phyloP scores from a whole-genome alignment of 768 basidiomycete species.

The Lactarius trivialis region DNA sequence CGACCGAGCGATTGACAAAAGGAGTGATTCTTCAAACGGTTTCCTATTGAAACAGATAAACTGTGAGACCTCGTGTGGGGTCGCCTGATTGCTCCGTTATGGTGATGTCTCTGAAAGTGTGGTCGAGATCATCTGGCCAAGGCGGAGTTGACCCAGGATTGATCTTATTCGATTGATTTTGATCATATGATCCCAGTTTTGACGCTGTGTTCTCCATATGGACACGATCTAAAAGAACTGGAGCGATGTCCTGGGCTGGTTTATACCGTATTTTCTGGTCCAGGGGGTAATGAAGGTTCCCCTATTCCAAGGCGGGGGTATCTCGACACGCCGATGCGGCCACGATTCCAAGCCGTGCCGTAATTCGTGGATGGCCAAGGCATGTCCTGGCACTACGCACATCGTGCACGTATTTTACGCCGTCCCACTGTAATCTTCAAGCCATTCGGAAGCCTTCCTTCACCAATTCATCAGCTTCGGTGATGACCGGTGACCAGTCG shows the following conservation, averaged over 20 bases:
- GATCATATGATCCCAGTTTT: neutral
- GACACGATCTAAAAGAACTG: neutral
- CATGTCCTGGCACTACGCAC: neutral
- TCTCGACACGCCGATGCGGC: neutral
- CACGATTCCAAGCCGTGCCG: neutral
- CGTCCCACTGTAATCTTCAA: neutral
- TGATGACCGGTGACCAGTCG: no score
- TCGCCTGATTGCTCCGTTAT: neutral
- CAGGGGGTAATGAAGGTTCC: neutral
- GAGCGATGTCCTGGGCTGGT: neutral
- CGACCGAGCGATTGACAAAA: neutral
- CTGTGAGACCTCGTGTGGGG: neutral
- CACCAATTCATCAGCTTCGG: no score
- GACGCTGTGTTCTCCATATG: neutral
- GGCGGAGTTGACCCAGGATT: neutral
- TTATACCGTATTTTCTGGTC: neutral
- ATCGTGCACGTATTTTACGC: neutral
- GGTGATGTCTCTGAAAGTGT: neutral
- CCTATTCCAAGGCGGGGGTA: neutral
- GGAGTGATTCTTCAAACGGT: neutral
- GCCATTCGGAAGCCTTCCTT: neutral
- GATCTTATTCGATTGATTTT: neutral
- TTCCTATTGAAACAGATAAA: neutral
- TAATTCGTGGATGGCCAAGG: neutral
- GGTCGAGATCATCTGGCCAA: neutral